Evolutionary conservation across 2,329 filamentous ascomycete genomes (phyloP), one percentile per base, ranked within the genome.

Genomic region (Nigrospora osmanthi): DNA sequence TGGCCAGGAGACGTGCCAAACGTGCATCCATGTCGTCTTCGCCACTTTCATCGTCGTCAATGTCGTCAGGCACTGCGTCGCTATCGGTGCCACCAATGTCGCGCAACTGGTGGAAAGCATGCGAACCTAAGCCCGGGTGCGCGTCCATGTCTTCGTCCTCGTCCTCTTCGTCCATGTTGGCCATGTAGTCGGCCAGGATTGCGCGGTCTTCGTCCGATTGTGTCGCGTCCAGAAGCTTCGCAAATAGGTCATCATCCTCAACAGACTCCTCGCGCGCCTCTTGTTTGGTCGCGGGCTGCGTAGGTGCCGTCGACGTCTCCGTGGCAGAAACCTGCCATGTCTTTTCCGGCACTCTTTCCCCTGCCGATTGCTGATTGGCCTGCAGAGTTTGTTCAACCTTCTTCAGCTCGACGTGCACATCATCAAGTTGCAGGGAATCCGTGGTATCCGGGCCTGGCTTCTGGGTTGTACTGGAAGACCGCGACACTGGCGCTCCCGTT

Each of bases 151-250:
- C 56, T 5, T 57, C 50, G 11, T 58, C 51, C 11, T 49, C 52
- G 7, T 60, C 58, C 13, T 61, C 58, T 15, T 57, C 56, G 40
- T 58, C 49, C 55, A 87, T 71, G 49, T 89, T 87, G 37, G 77
- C 73, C 55, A 88, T 82, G 54, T 89, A 89, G 55, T 90, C 86
- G 1, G 78, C 75, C 53, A 82, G 65, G 36, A 81, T 68, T 1
- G 71, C 75, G 35, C 81, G 77, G 15, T 83, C 73, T 9, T 74
- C 69, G 3, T 61, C 63, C 12, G 52, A 54, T 11, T 37, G 35
- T 3, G 43, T 41, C 4, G 13, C 35, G n/a, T 39, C 40, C 13
- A 45, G 15, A n/a, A 42, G 32, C 3, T 42, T 42, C 6, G 33
- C 32, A 36, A 14, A 35, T 19, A 32, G n/a, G n/a, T n/a, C 40